Conservation (phyloP, 495 filamentous ascomycete species). For the Xylaria bambusicola region DNA sequence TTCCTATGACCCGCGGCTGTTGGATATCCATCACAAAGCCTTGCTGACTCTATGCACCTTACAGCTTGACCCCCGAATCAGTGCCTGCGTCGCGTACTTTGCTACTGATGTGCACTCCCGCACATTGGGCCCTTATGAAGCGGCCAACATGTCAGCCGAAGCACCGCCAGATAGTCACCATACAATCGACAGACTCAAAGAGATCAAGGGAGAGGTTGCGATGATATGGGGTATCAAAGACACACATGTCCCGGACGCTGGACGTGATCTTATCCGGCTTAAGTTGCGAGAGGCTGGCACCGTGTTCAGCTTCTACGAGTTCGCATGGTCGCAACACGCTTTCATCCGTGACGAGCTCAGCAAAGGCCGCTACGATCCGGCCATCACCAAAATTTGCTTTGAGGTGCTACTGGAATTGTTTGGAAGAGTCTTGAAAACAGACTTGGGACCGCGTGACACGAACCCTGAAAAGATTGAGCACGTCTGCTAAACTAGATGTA, state of each 20-base stretch:
- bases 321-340: slow-evolving; percentile 89
- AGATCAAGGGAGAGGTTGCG: slow-evolving; percentile 77
- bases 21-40: neutral
- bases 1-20: neutral
- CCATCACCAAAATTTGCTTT: slow-evolving; percentile 84
- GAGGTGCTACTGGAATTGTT: slow-evolving; percentile 89
- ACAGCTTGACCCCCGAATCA: slow-evolving; percentile 70
- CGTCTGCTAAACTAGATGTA: slow-evolving; percentile 48
- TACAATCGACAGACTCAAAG: slow-evolving; percentile 52
- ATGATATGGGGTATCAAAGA: slow-evolving; percentile 90
- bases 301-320: slow-evolving; percentile 82
- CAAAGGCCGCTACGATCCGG: slow-evolving; percentile 91
- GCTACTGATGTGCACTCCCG: slow-evolving; percentile 85
- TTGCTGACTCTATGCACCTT: neutral
- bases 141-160: slow-evolving; percentile 33
- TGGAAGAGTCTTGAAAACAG: slow-evolving; percentile 71
- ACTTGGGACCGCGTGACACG: slow-evolving; percentile 62
- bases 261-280: slow-evolving; percentile 82
- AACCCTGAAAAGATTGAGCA: slow-evolving; percentile 56
- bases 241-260: slow-evolving; percentile 83
- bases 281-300: slow-evolving; percentile 76
- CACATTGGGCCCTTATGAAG: slow-evolving; percentile 61
- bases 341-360: slow-evolving; percentile 96
- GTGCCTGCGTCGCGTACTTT: slow-evolving; percentile 83
- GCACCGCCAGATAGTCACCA: slow-evolving; percentile 37